These are phyloP conservation scores for Heterobasidion annosum DNA, from an alignment of 1,284 basidiomycete genomes.

Conservation along the genomic window DNA sequence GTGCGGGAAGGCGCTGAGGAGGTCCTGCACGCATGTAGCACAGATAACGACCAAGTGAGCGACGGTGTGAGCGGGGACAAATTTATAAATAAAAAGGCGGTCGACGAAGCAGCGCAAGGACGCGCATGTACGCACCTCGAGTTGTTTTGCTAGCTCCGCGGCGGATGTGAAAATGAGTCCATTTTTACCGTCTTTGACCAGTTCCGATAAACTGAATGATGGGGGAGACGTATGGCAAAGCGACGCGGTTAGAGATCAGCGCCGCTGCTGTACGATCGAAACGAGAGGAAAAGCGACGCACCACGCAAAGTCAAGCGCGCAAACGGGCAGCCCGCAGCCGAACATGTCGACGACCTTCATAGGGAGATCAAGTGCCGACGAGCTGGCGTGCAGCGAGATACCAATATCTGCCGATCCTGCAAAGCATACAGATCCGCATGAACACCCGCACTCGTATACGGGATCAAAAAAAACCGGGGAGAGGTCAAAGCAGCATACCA, in stretches of 20 bases:
- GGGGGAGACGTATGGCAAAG: neutral
- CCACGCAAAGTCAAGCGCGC: slow-evolving; percentile 85
- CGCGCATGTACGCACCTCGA: slow-evolving; percentile 47
- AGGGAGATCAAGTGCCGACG: slow-evolving; percentile 87
- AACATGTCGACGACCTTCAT: slow-evolving; percentile 99
- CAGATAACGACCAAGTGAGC: neutral
- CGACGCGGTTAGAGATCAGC: neutral
- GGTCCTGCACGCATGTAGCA: slow-evolving; percentile 28
- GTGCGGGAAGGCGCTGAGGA: slow-evolving; percentile 56
- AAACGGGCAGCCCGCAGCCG: slow-evolving; percentile 89
- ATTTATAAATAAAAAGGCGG: slow-evolving; percentile 4
- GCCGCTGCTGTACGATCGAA: neutral
- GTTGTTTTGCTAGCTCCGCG: slow-evolving; percentile 59
- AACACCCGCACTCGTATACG: neutral
- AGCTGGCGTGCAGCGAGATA: slow-evolving; percentile 85
- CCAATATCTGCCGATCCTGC: slow-evolving; percentile 89
- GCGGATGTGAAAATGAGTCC: slow-evolving; percentile 74
- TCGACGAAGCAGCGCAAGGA: neutral
- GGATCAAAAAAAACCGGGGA: neutral
- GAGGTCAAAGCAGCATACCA: slow-evolving; percentile 30
- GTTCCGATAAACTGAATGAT: slow-evolving; percentile 62
- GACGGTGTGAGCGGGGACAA: neutral
- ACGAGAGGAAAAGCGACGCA: slow-evolving; percentile 24
- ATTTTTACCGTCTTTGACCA: slow-evolving; percentile 79
- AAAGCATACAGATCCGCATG: neutral